Conservation (phyloP, 768 basidiomycete genomes). For the Boletus subparvulus region DNA sequence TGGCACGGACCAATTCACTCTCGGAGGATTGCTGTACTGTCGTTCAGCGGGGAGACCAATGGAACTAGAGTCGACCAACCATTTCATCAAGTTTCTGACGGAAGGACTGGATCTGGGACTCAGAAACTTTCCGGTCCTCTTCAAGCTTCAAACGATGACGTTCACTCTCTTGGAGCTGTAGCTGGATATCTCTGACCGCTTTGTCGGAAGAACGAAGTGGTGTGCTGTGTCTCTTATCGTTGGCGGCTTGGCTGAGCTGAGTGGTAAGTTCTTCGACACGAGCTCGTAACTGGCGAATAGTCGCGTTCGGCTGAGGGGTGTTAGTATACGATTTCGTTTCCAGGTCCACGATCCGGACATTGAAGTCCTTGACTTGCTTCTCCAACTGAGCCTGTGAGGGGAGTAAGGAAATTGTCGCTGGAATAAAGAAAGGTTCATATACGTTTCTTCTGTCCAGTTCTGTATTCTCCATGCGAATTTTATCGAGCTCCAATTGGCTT, state of each 20-base stretch:
- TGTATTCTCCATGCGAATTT: conserved; percentile 77
- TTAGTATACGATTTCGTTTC: conserved; percentile 75
- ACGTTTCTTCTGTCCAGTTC: conserved; percentile 79
- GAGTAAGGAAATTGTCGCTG: not conserved
- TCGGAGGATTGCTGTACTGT: conserved; percentile 64
- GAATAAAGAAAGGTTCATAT: conserved; percentile 12
- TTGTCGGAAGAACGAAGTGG: conserved; percentile 47
- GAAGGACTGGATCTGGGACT: conserved; percentile 55
- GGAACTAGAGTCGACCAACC: conserved; percentile 41
- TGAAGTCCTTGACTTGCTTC: conserved; percentile 83
- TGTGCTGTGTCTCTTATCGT: conserved; percentile 38
- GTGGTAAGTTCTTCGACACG: conserved; percentile 68
- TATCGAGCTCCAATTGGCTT: conserved; percentile 72
- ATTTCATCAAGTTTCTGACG: conserved; percentile 59
- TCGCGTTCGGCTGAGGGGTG: conserved; percentile 55
- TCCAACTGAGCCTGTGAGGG: conserved; percentile 67
- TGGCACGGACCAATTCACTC: conserved; percentile 63
- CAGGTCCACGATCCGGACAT: conserved; percentile 78
- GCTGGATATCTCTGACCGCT: conserved; percentile 49
- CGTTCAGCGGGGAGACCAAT: conserved; percentile 1
- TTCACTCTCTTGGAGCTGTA: conserved; percentile 60
- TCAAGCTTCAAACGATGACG: conserved; percentile 61
- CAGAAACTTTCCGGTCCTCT: conserved; percentile 61
- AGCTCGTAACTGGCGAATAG: conserved; percentile 61
- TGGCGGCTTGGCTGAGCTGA: conserved; percentile 43